These are phyloP conservation scores for Fomitopsis serialis DNA, from an alignment of 768 basidiomycete genomes.

Conservation along the genomic window DNA sequence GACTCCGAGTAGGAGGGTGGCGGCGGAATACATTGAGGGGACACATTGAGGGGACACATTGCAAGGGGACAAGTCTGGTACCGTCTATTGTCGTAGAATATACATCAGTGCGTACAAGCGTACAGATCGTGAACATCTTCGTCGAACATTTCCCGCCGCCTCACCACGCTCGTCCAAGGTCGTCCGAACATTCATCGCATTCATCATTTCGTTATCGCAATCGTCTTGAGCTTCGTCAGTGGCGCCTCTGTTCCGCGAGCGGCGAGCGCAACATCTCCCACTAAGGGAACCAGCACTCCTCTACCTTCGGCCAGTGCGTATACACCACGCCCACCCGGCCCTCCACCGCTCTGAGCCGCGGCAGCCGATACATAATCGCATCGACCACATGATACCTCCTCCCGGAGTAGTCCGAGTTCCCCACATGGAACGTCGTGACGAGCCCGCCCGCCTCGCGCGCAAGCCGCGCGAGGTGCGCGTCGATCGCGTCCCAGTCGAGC, in stretches of 20 bases:
- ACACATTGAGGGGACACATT: too few relatives aligned
- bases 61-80: too few relatives aligned
- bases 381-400: background rate
- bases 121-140: too few relatives aligned
- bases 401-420: background rate
- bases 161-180: background rate
- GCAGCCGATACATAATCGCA: constrained; percentile 1
- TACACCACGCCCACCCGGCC: constrained; percentile 1
- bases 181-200: too few relatives aligned
- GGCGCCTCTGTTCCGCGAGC: background rate
- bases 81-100: too few relatives aligned
- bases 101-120: too few relatives aligned
- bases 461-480: background rate
- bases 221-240: too few relatives aligned
- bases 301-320: constrained; percentile 1
- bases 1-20: too few relatives aligned
- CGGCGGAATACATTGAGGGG: too few relatives aligned
- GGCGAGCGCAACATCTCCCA: background rate
- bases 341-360: background rate
- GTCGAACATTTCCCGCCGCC: background rate
- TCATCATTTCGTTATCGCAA: too few relatives aligned
- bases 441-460: background rate
- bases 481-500: constrained; percentile 3
- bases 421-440: background rate
- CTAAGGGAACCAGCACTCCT: constrained; percentile 2